These are phyloP conservation scores for Clavaria fumosa DNA, from an alignment of 768 basidiomycete species.

Conservation along the genomic window DNA sequence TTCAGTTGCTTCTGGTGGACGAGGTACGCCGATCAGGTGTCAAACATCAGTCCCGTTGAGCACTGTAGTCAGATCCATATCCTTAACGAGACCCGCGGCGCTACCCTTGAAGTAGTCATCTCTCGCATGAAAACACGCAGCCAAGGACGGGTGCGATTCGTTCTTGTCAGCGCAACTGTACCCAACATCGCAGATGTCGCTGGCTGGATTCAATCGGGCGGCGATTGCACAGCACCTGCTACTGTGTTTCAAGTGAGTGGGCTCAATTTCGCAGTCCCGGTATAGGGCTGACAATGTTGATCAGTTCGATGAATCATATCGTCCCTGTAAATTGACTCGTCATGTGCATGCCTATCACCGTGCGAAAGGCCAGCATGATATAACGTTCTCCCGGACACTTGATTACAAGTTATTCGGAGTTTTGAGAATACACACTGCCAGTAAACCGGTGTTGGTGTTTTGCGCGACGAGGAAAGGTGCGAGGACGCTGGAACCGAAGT, in stretches of 20 bases:
- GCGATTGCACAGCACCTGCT: conserved; percentile 29
- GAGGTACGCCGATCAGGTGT: no score
- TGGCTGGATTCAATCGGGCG: conserved; percentile 55
- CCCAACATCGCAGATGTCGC: conserved; percentile 90
- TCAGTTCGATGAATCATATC: conserved; percentile 86
- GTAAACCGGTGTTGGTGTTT: conserved; percentile 83
- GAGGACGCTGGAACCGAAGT: not conserved
- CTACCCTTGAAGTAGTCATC: conserved; percentile 87
- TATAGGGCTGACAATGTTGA: no score
- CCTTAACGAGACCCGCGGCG: conserved; percentile 79
- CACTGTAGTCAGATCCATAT: conserved; percentile 62
- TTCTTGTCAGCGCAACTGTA: conserved; percentile 86
- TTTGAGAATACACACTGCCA: conserved; percentile 55
- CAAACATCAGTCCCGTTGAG: no score
- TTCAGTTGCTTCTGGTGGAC: conserved; percentile 80
- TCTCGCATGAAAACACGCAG: conserved; percentile 80
- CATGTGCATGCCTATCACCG: conserved; percentile 60
- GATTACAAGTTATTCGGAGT: conserved; percentile 58
- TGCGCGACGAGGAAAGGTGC: conserved; percentile 77
- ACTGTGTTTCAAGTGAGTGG: conserved; percentile 56
- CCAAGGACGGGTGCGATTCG: conserved; percentile 56
- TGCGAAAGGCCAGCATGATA: conserved; percentile 56
- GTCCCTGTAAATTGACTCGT: conserved; percentile 68
- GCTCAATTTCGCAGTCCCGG: no score
- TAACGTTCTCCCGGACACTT: conserved; percentile 53